Evolutionary conservation across 1,284 basidiomycete species (phyloP), one percentile per base, ranked within the genome.

Genomic region (Boletus mariae): DNA sequence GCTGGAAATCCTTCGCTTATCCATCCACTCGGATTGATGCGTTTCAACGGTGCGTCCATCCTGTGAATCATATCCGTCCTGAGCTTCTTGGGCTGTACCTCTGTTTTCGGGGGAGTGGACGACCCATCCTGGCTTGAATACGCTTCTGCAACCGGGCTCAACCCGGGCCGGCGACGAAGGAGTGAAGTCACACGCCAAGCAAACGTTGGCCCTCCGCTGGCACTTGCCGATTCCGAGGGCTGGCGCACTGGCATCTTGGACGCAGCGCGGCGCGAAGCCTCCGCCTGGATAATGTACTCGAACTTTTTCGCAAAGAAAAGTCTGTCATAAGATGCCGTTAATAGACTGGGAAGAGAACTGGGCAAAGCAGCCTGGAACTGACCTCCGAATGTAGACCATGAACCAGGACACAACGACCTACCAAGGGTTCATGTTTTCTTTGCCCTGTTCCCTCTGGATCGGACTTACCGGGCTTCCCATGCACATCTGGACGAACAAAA

Each of bases 31-130:
- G 90, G 90, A 66, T 95, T 86, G 43, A 97, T 79, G n/a, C 84
- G 77, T 57, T 86, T 87, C 1, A 91, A 90, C 1, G 84, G 84
- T 47, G 82, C 83, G 52, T 92, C 86, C 71, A 92, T 82, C 37
- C 92, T 77, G 40, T 85, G 83, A 61, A 96, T 94, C 93, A 95
- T 95, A 57, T 91, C 85, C 32, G 87, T 77, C 40, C 80, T 74
- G n/a, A 94, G 59, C 49, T 71, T 77, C 38, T 63, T 66, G 2
- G 62, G 54, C 4, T 64, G 53, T 0, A 15, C 42, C n/a, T 58
- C 63, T 37, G 61, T 64, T n/a, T 54, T 59, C 1, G 55, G 44
- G 1, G 54, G 45, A n/a, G 56, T 49, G 7, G 43, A 53, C 23
- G 57, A 54, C 37, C 55, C 55, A 23, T 63, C 61, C 5, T 61